Evolutionary conservation across 305 asterid genomes (phyloP).

Genomic region (Solanum hybrid): DNA sequence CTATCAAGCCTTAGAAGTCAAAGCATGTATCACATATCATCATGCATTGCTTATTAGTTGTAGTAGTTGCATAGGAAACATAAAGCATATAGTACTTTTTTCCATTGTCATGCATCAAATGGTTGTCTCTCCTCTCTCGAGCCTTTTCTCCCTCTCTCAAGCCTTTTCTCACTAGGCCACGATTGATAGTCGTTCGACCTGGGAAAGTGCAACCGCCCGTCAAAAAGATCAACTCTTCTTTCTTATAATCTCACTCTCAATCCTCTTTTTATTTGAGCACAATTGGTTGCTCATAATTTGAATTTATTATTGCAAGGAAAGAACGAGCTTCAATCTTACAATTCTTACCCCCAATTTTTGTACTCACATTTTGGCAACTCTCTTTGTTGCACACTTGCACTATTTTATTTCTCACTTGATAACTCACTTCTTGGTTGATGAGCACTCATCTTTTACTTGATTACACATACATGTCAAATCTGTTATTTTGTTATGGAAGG

Average conservation of each 20-base stretch:
- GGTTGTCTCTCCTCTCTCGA: not conserved
- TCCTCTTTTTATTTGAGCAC: not conserved
- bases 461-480: not conserved
- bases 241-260: not conserved
- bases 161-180: not conserved
- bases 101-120: not conserved
- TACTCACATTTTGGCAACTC: not conserved
- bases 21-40: not conserved
- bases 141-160: not conserved
- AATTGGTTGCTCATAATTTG: not conserved
- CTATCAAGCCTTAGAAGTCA: not conserved
- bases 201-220: not conserved
- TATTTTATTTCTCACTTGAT: not conserved
- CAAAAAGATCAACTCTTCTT: not conserved
- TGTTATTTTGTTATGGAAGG: not conserved
- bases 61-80: not conserved
- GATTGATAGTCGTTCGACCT: not conserved
- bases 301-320: not conserved
- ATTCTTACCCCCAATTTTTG: not conserved
- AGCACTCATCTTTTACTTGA: not conserved
- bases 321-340: not conserved
- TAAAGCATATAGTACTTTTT: not conserved
- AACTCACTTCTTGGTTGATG: not conserved
- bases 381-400: not conserved
- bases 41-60: not conserved